These are phyloP conservation scores for Penicillium dipodomyicola DNA, from an alignment of 495 filamentous ascomycete genomes.

Conservation along the genomic window DNA sequence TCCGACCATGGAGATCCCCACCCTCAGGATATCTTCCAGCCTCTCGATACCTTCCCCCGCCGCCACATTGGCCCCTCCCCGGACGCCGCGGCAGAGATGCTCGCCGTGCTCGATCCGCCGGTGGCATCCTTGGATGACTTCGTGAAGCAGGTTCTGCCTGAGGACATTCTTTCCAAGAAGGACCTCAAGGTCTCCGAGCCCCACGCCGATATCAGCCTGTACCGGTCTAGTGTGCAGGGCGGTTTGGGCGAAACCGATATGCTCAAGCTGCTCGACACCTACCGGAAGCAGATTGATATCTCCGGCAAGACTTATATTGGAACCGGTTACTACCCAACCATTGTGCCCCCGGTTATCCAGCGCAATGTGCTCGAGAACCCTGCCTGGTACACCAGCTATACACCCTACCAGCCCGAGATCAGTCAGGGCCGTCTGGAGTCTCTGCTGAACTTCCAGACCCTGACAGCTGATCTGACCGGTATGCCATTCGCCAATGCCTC, in stretches of 20 bases:
- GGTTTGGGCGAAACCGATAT: slow-evolving; percentile 68
- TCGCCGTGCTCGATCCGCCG: slow-evolving; percentile 75
- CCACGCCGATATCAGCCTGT: slow-evolving; percentile 39
- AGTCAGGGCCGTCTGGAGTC: slow-evolving; percentile 93
- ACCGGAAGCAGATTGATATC: slow-evolving; percentile 62
- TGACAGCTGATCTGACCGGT: slow-evolving; percentile 86
- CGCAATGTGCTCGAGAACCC: slow-evolving; percentile 92
- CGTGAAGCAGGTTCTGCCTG: slow-evolving; percentile 79
- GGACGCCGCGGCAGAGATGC: slow-evolving; percentile 71
- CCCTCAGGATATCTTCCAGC: slow-evolving; percentile 46
- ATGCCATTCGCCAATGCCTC: slow-evolving; percentile 93
- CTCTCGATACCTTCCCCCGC: slow-evolving; percentile 68
- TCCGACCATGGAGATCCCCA: slow-evolving; percentile 44
- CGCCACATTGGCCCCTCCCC: slow-evolving; percentile 94
- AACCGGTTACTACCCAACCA: slow-evolving; percentile 82
- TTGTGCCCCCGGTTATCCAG: slow-evolving; percentile 88
- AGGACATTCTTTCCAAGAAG: slow-evolving; percentile 73
- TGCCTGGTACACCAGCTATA: slow-evolving; percentile 98
- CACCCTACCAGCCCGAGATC: slow-evolving; percentile 97
- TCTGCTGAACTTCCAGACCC: slow-evolving; percentile 93
- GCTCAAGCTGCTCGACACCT: slow-evolving; percentile 58
- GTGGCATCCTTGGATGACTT: slow-evolving; percentile 77
- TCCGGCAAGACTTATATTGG: slow-evolving; percentile 69
- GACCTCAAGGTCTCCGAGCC: slow-evolving; percentile 46
- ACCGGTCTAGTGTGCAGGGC: slow-evolving; percentile 48